A percentile compares a stretch with the other conserved stretches of the same genome.
Conservation (phyloP, 371 early-diverging fungal genomes). For the Circinella minor region DNA sequence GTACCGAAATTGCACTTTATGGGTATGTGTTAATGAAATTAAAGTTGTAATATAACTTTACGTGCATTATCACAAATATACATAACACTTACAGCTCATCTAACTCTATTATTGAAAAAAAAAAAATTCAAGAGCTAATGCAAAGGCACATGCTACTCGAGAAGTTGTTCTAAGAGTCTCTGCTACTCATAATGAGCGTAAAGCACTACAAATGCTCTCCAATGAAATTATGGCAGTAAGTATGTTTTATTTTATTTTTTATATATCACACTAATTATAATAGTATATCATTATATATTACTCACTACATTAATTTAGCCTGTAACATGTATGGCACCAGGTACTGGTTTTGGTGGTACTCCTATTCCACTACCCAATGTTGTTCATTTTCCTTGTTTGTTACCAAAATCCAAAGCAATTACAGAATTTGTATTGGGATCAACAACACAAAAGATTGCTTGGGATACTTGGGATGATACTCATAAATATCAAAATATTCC, state of each 20-base stretch:
- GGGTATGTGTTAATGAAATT: conserved; percentile 47
- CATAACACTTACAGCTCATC: neutral
- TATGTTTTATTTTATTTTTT: neutral
- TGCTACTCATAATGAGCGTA: conserved; percentile 59
- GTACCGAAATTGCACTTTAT: conserved; percentile 65
- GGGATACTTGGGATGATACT: conserved; percentile 37
- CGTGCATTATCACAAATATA: too few species aligned
- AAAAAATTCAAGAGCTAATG: conserved; percentile 46
- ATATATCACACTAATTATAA: too few species aligned
- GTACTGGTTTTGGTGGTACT: conserved; percentile 53
- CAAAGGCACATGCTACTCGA: conserved; percentile 40
- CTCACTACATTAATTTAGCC: conserved; percentile 34
- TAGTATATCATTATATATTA: neutral
- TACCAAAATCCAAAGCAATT: conserved; percentile 56
- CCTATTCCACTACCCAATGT: conserved; percentile 66
- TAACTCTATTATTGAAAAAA: neutral
- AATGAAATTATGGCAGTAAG: conserved; percentile 69
- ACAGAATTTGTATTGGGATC: conserved; percentile 49
- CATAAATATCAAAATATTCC: conserved; percentile 22
- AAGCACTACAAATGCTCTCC: conserved; percentile 61
- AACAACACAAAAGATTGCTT: conserved; percentile 20
- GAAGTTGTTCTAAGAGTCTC: conserved; percentile 71
- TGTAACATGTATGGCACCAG: conserved; percentile 78
- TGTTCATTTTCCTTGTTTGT: conserved; percentile 67
- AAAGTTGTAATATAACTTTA: neutral